Conservation (phyloP, 306 rosid genomes). For the Cicer yamashitae region DNA sequence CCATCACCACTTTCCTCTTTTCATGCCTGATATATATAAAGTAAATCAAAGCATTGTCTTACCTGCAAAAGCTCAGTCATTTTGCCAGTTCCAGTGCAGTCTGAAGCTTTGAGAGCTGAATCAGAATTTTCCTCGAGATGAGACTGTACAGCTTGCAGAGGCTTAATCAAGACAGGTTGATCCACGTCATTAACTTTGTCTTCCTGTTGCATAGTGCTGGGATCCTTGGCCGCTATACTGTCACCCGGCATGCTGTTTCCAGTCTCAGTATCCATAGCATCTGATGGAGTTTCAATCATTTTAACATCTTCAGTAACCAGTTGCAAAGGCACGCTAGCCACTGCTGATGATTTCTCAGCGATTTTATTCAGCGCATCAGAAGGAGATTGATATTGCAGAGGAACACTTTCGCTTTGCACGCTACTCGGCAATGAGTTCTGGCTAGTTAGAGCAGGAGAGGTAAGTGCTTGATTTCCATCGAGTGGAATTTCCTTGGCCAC, state of each 20-base stretch:
- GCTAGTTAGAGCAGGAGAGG: slow-evolving; percentile 55
- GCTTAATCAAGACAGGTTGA: slow-evolving; percentile 60
- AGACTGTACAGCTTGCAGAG: slow-evolving; percentile 67
- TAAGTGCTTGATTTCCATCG: slow-evolving; percentile 49
- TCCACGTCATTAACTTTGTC: slow-evolving; percentile 49
- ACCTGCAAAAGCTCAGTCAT: slow-evolving; percentile 86
- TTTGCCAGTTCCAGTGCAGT: slow-evolving; percentile 56
- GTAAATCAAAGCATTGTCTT: slow-evolving; percentile 39
- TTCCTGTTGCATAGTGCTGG: slow-evolving; percentile 30
- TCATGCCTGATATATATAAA: slow-evolving; percentile 1
- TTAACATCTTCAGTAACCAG: slow-evolving; percentile 62
- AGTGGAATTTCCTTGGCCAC: slow-evolving; percentile 49
- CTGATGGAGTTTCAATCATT: slow-evolving; percentile 55
- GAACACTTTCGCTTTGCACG: slow-evolving; percentile 42
- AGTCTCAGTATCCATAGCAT: slow-evolving; percentile 46
- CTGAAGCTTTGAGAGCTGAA: slow-evolving; percentile 50
- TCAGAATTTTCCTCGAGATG: slow-evolving; percentile 40
- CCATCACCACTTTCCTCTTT: slow-evolving; percentile 4
- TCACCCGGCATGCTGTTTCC: slow-evolving; percentile 50
- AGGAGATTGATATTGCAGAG: slow-evolving; percentile 43
- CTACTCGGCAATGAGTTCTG: slow-evolving; percentile 49
- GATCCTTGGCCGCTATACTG: slow-evolving; percentile 44
- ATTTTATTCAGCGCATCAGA: slow-evolving; percentile 39
- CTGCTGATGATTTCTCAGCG: slow-evolving; percentile 46
- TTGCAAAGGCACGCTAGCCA: slow-evolving; percentile 55